Conservation (phyloP, 2,329 filamentous ascomycete species). For the Xylaria sp. region DNA sequence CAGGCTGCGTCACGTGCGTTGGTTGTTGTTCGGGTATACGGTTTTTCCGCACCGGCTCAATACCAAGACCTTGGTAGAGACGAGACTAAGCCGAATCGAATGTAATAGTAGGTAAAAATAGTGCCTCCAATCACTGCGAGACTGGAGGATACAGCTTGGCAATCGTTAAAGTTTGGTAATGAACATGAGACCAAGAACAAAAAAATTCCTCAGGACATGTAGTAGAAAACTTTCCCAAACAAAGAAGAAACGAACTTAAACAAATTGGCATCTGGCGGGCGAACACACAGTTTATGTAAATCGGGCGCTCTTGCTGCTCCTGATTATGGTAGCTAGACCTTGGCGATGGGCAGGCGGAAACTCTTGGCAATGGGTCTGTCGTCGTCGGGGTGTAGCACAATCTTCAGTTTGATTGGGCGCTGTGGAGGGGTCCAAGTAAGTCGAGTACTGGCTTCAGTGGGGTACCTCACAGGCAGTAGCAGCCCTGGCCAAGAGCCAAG, state of each 20-base stretch:
- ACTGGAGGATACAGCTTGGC: slow-evolving; percentile 18
- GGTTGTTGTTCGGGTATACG: neutral
- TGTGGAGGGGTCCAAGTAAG: slow-evolving; percentile 39
- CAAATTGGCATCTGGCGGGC: slow-evolving; percentile 37
- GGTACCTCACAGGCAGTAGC: slow-evolving; percentile 36
- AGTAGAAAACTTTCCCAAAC: slow-evolving; percentile 21
- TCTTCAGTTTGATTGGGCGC: slow-evolving; percentile 41
- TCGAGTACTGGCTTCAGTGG: slow-evolving; percentile 37
- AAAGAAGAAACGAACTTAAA: slow-evolving; percentile 30
- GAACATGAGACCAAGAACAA: slow-evolving; percentile 18
- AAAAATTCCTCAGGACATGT: slow-evolving; percentile 13
- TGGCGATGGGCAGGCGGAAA: slow-evolving; percentile 50
- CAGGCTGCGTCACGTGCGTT: slow-evolving; percentile 27
- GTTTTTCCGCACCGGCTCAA: slow-evolving; percentile 25
- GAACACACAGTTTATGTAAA: slow-evolving; percentile 49
- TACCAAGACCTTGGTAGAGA: slow-evolving; percentile 29
- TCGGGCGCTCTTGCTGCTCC: slow-evolving; percentile 44
- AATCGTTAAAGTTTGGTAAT: slow-evolving; percentile 10
- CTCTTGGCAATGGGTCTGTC: slow-evolving; percentile 48
- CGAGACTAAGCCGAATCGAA: slow-evolving; percentile 23
- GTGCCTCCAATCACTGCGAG: slow-evolving; percentile 18
- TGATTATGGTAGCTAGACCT: slow-evolving; percentile 49
- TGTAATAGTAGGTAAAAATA: slow-evolving; percentile 11
- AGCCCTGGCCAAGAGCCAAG: slow-evolving; percentile 30
- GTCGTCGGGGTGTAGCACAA: slow-evolving; percentile 44